Evolutionary conservation across 2,329 filamentous ascomycete species (phyloP), one percentile per base, ranked within the genome.

Genomic region (Paradendryphiella salina): DNA sequence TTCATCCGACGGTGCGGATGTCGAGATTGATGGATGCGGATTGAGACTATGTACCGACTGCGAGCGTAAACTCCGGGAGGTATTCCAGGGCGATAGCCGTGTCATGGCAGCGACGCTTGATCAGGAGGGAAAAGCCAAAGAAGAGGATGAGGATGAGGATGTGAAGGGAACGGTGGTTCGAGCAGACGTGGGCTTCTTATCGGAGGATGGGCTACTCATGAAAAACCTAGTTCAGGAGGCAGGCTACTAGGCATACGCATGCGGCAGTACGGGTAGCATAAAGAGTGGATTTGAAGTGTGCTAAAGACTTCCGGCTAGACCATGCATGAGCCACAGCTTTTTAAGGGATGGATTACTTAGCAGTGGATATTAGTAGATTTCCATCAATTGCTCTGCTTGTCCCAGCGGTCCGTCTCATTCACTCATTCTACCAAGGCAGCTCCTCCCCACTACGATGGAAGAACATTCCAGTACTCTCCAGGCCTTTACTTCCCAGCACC

Each of bases 401-500:
- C n/a, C n/a, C n/a, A n/a, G n/a, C n/a, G n/a, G n/a, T n/a, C n/a
- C n/a, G n/a, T n/a, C 9, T 11, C 28, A 31, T 31, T 31, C 3
- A 1, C 31, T 9, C n/a, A 33, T 17, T 35, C 21, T 66, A 78
- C 76, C 76, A 79, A 3, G 73, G 74, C 52, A 79, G 51, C 48
- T 78, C 75, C 34, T 69, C 65, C 1, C 76, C 76, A 50, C 74
- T 76, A 4, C 75, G 54, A 66, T 78, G 76, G 67, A 71, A 78
- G 54, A 77, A 79, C 52, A 54, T 76, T 28, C 76, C 76, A 10
- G 70, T 75, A 26, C 74, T 72, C 40, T 74, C 70, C 15, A 77
- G 56, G 1, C 61, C 66, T 57, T 78, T 76, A n/a, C 54, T 51
- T 52, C 63, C 67, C 40, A 77, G 54, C 5, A 78, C 70, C 33